phyloP scores from a whole-genome alignment of 305 asterid genomes.

The Fraxinus angustifolia region DNA sequence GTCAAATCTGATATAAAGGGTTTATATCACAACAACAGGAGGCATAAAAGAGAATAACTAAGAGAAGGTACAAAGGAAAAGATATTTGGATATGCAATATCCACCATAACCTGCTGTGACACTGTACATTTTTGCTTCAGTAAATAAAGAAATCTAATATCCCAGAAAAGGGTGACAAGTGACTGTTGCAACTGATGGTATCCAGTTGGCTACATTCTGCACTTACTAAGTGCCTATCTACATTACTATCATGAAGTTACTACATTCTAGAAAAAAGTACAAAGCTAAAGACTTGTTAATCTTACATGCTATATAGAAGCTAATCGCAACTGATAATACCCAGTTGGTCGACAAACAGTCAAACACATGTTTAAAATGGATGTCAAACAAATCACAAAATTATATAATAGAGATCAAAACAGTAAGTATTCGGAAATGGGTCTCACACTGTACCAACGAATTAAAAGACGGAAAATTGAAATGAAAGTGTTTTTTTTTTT shows the following conservation, averaged over 20 bases:
- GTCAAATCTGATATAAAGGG: background rate
- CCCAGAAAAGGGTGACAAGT: constrained; percentile 2
- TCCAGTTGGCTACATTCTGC: background rate
- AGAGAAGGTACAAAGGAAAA: background rate
- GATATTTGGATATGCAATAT: background rate
- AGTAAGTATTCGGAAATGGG: background rate
- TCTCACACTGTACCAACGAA: background rate
- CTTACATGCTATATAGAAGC: background rate
- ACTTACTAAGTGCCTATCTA: background rate
- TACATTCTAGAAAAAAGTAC: background rate
- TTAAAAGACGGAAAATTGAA: background rate
- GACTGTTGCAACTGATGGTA: background rate
- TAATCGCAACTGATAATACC: constrained; percentile 3
- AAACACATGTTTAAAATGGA: background rate
- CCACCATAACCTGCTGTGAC: background rate
- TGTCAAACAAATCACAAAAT: constrained; percentile 13
- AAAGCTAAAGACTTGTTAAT: background rate
- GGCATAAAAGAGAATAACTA: background rate
- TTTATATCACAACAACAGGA: background rate
- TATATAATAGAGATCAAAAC: background rate
- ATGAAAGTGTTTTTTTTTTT: background rate
- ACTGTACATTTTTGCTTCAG: background rate
- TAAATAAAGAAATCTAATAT: background rate
- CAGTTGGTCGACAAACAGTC: background rate
- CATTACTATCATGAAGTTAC: background rate